Percentiles rank a stretch among this genome's conserved stretches.
These are phyloP conservation scores for Lumnitzera racemosa DNA, from an alignment of 345 rosid species.

Conservation along the genomic window DNA sequence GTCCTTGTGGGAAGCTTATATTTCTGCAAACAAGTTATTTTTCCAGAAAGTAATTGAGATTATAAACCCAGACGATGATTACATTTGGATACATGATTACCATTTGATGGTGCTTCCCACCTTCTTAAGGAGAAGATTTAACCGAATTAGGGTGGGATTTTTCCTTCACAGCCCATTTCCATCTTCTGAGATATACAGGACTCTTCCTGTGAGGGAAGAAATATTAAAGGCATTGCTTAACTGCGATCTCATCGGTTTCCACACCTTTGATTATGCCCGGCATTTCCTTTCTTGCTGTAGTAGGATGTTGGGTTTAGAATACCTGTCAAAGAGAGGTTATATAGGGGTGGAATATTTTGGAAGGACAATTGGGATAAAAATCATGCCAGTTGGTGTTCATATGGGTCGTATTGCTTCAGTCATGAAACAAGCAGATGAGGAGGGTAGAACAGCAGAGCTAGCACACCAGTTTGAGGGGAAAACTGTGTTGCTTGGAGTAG, in stretches of 20 bases:
- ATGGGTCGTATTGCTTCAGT: constrained; percentile 30
- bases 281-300: constrained; percentile 49
- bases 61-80: constrained; percentile 32
- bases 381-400: constrained; percentile 39
- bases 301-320: constrained; percentile 40
- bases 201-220: constrained; percentile 37
- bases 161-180: constrained; percentile 45
- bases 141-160: constrained; percentile 34
- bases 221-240: constrained; percentile 34
- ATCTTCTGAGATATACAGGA: constrained; percentile 37
- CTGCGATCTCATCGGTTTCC: constrained; percentile 38
- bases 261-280: constrained; percentile 42
- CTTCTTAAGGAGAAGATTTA: constrained; percentile 30
- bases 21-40: constrained; percentile 32
- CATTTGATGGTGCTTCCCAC: constrained; percentile 41
- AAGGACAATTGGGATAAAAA: constrained; percentile 34
- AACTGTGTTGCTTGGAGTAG: constrained; percentile 26
- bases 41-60: constrained; percentile 32
- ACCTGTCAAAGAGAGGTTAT: constrained; percentile 37
- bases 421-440: constrained; percentile 19
- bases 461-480: constrained; percentile 22
- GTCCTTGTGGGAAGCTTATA: constrained; percentile 36
- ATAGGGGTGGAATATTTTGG: constrained; percentile 39
- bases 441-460: constrained; percentile 18
- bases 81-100: constrained; percentile 41